Evolutionary conservation across 2,329 filamentous ascomycete genomes (phyloP).

Genomic region (Helminthosporium solani): DNA sequence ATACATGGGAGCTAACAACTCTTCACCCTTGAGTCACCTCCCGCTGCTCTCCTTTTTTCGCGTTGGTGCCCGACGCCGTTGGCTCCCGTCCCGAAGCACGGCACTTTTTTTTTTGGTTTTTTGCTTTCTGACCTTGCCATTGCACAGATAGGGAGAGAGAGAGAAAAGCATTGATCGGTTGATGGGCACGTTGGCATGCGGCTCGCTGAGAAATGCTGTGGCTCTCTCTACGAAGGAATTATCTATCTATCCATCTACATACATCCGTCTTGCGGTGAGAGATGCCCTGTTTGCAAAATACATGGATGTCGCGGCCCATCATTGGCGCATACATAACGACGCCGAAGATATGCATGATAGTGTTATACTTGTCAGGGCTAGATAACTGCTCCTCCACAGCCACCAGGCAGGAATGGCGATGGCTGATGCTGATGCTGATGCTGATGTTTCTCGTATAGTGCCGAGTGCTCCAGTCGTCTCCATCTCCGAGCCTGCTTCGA

Average conservation of each 20-base stretch:
- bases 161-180: slow-evolving; percentile 1
- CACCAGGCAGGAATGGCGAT: not conserved
- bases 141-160: not conserved
- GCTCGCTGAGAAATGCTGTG: slow-evolving; percentile 13
- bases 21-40: not conserved
- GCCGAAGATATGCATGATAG: slow-evolving; percentile 1
- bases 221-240: too few relatives aligned
- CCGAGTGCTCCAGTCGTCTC: too few relatives aligned
- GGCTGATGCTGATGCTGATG: not conserved
- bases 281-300: slow-evolving; percentile 20
- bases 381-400: too few relatives aligned
- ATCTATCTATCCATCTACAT: too few relatives aligned
- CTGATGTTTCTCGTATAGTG: too few relatives aligned
- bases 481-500: not conserved
- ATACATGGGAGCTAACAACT: too few relatives aligned
- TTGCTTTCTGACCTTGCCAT: slow-evolving; percentile 10
- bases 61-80: slow-evolving; percentile 1
- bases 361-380: too few relatives aligned
- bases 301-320: slow-evolving; percentile 6
- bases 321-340: slow-evolving; percentile 1
- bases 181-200: slow-evolving; percentile 16
- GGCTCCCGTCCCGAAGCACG: not conserved
- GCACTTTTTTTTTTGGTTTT: slow-evolving; percentile 5
- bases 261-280: slow-evolving; percentile 19
- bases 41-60: too few relatives aligned